phyloP scores from a whole-genome alignment of 768 basidiomycete species.

The Ramaria sp. region DNA sequence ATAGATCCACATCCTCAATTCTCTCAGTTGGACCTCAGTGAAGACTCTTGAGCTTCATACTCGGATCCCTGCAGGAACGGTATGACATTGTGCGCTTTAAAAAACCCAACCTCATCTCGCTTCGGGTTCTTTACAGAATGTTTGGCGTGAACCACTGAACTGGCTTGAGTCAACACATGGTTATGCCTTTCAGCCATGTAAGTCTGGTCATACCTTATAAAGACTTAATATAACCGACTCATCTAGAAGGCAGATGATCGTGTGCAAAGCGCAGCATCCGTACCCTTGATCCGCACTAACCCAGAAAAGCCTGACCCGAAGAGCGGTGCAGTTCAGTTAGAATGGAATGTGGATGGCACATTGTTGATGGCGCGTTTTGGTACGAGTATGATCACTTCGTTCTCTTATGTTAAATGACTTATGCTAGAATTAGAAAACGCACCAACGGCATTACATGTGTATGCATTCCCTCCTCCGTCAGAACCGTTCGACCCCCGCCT shows the following conservation, averaged over 20 bases:
- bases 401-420: not conserved
- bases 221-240: not conserved
- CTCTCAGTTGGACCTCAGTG: conserved; percentile 62
- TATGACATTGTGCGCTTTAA: conserved; percentile 25
- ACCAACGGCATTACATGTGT: conserved; percentile 58
- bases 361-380: conserved; percentile 68
- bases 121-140: conserved; percentile 32
- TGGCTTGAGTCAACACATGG: conserved; percentile 82
- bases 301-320: conserved; percentile 53
- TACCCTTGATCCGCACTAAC: conserved; percentile 43
- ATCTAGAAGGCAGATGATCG: conserved; percentile 44
- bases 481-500: conserved; percentile 50
- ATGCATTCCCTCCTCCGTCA: conserved; percentile 54
- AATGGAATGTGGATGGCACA: conserved; percentile 73
- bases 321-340: conserved; percentile 58
- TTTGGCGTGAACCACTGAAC: conserved; percentile 79
- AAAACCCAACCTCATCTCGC: conserved; percentile 1
- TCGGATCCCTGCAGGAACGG: conserved; percentile 45
- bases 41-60: conserved; percentile 51
- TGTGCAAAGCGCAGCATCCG: conserved; percentile 42
- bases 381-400: conserved; percentile 21
- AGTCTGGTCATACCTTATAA: conserved; percentile 11
- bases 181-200: conserved; percentile 82
- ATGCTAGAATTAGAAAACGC: conserved; percentile 38
- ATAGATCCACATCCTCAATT: conserved; percentile 69